Percentiles rank a stretch among this genome's conserved stretches.
phyloP scores from a whole-genome alignment of 2,329 filamentous ascomycete species.

The Xylariaceae sp. region DNA sequence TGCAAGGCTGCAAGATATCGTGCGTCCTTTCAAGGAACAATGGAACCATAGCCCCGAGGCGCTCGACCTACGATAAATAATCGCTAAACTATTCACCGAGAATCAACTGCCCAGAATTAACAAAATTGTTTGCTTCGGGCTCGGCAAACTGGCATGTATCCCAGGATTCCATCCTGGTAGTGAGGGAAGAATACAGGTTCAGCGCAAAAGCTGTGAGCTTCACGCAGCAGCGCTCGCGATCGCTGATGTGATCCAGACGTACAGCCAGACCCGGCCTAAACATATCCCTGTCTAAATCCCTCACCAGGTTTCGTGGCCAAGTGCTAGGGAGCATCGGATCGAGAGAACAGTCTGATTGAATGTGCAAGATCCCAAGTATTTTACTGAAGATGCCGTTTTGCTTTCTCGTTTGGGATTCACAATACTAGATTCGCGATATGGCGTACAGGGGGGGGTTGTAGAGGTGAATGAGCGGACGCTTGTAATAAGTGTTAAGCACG shows the following conservation, averaged over 20 bases:
- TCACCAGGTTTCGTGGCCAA: neutral
- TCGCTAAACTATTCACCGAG: neutral
- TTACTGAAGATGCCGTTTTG: neutral
- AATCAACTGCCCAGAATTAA: neutral
- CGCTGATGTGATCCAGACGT: neutral
- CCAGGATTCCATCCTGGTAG: neutral
- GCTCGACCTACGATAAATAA: neutral
- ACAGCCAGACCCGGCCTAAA: neutral
- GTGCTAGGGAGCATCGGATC: neutral
- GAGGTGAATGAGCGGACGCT: conserved; percentile 1
- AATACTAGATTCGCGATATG: neutral
- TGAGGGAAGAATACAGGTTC: neutral
- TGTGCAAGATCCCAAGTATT: conserved; percentile 2
- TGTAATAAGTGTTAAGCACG: neutral
- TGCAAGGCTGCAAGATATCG: no score
- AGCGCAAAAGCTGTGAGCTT: neutral
- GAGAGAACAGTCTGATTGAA: neutral
- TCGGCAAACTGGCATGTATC: no score
- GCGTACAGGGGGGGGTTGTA: conserved; percentile 5
- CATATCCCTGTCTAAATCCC: neutral
- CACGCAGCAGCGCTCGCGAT: neutral
- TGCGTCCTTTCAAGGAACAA: neutral
- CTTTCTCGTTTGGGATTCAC: neutral
- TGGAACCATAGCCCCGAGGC: conserved; percentile 2
- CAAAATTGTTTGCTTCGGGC: conserved; percentile 6